Base-by-base conservation (phyloP, 2,329 filamentous ascomycete species). In the Diaporthe destruens region DNA sequence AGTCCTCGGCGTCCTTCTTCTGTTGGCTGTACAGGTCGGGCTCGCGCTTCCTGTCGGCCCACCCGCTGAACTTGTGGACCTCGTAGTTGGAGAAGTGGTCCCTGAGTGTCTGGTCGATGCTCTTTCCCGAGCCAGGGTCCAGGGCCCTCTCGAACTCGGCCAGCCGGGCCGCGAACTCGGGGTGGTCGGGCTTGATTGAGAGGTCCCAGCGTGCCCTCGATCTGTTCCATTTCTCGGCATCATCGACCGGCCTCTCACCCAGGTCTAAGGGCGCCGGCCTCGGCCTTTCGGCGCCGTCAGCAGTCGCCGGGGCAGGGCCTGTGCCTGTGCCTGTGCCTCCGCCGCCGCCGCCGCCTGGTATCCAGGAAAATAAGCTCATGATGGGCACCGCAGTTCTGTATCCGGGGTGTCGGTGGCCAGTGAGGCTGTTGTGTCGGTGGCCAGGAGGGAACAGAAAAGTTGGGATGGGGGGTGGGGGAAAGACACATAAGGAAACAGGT, bases 1-100 rank as follows among this genome's bases (percentile, higher is more conserved):
- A 67, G 16, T 54, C 72, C 2, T 51, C 55, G 6, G 69, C 69
- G 32, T 73, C 68, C 7, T 25, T 44, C 25, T 39, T 66, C 25
- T 73, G 72, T 44, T 53, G 44, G 12, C 16, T 39, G 44, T 71
- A 36, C 18, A 73, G 34, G 25, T 55, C 61, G 49, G 18, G 42
- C 36, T 55, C 39, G 16, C 34, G 63, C 61, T 36, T 61, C 72
- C 49, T 71, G 8, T 71, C 69, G 44, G 47, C 72, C 23, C 57
- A 73, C 44, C 69, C 69, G 36, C 25, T 71, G 57, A 73, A 68
- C 47, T 69, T 73, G 44, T 53, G 59, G 47, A 49, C 39, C 44
- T 73, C 69, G 47, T 63, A 71, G 34, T 49, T 47, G 14, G 61
- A 47, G 44, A 73, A 73, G 61, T 63, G 51, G 7, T 61, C 29